These are phyloP conservation scores for Aspergillus bertholletiae DNA, from an alignment of 495 filamentous ascomycete genomes.

Conservation along the genomic window DNA sequence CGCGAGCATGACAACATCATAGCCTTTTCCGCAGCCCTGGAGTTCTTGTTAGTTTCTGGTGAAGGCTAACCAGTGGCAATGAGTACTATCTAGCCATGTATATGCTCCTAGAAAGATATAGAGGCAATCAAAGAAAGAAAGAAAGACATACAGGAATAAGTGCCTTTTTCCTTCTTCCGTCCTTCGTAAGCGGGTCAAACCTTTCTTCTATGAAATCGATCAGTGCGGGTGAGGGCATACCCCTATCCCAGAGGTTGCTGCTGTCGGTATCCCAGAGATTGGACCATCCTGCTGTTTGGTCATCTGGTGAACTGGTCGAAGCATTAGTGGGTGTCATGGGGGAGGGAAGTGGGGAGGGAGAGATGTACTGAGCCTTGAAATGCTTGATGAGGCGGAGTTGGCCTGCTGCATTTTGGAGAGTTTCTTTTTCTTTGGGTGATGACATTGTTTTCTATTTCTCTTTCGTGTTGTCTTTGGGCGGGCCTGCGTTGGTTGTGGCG, in stretches of 20 bases:
- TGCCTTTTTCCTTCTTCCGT: conserved; percentile 24
- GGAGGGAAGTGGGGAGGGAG: neutral
- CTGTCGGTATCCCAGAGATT: too few relatives aligned
- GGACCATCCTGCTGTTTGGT: conserved; percentile 25
- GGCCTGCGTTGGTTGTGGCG: too few relatives aligned
- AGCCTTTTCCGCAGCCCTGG: conserved; percentile 35
- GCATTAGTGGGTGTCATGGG: neutral
- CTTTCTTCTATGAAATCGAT: conserved; percentile 33
- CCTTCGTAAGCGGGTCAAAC: conserved; percentile 12
- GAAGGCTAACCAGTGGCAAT: too few relatives aligned
- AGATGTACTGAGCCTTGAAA: conserved; percentile 1
- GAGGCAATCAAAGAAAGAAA: neutral
- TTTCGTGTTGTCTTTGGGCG: neutral
- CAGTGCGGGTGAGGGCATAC: conserved; percentile 35
- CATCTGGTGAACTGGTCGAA: conserved; percentile 6
- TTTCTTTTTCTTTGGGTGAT: neutral
- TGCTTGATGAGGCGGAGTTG: conserved; percentile 3
- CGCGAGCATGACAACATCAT: conserved; percentile 32
- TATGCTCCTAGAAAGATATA: neutral
- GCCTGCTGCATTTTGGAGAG: neutral
- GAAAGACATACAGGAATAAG: conserved; percentile 29
- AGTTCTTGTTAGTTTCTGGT: too few relatives aligned
- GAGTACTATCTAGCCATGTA: too few relatives aligned
- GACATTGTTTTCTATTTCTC: neutral
- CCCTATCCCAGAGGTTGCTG: conserved; percentile 44